These are phyloP conservation scores for Angophora floribunda DNA, from an alignment of 345 rosid genomes.

Conservation along the genomic window DNA sequence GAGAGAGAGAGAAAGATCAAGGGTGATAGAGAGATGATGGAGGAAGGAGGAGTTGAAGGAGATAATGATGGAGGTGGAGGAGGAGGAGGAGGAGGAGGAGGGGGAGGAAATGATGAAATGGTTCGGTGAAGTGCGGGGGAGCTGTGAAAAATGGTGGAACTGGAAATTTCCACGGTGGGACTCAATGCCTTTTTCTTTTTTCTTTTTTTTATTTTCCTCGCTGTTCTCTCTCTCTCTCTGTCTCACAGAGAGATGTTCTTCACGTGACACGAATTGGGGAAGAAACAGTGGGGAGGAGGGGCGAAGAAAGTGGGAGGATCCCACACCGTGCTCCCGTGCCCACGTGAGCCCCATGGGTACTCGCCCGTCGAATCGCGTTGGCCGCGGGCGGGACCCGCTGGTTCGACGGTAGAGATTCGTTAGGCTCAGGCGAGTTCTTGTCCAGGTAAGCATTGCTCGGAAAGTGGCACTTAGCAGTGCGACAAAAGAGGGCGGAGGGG, in stretches of 20 bases:
- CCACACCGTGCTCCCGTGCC: background rate
- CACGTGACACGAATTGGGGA: background rate
- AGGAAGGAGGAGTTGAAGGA: background rate
- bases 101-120: background rate
- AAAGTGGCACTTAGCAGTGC: background rate
- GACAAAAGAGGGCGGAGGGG: background rate
- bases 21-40: background rate
- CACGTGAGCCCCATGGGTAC: background rate
- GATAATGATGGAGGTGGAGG: background rate
- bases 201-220: background rate
- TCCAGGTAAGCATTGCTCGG: background rate
- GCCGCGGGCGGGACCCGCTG: accelerated
- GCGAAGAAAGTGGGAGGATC: too few relatives aligned
- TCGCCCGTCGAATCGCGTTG: accelerated
- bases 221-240: background rate
- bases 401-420: background rate
- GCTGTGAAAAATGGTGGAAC: background rate
- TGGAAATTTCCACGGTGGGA: background rate
- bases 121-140: background rate
- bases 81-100: background rate
- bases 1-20: background rate
- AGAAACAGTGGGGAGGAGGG: background rate
- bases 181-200: background rate
- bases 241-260: background rate
- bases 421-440: accelerated